Evolutionary conservation across 2,329 filamentous ascomycete genomes (phyloP), one percentile per base, ranked within the genome.

Genomic region (Diaporthe sp.): DNA sequence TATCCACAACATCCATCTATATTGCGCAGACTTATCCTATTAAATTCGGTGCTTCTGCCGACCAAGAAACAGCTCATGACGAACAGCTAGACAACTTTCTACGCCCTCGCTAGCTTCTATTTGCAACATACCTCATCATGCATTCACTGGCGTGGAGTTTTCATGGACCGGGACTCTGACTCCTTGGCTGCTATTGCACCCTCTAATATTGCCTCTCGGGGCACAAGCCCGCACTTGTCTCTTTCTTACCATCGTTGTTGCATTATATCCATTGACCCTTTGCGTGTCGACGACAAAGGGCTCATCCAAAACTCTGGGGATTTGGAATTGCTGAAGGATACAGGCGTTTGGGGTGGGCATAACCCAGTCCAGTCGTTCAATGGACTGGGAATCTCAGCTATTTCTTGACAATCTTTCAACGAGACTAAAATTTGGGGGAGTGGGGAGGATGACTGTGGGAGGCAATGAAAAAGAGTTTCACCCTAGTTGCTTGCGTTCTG

Each of bases 61-160:
- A 33, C 3, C 33, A 28, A 17, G 13, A 25, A 35, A 54, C 42
- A 54, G 50, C 28, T 38, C 33, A 35, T 38, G 35, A 52, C 19
- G 35, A 52, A 10, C 69, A 72, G 69, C 55, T 61, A 61, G 69
- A 52, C 38, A 71, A 38, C 47, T 35, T 72, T 33, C 22, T 57
- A 28, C 28, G 61, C 70, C 35, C 28, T 72, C 57, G 57, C 70
- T 64, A 45, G 57, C 70, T 64, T 45, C 33, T 72, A 25, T 42
- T 64, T 52, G 45, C 57, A 25, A 45, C 45, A 64, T 72, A 42
- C 42, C 33, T 33, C 57, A 72, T 54, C 42, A 54, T 72, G 70
- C 70, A 72, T 72, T 72, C 57, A 61, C 33, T 61, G 70, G 70
- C 70, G 70, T 72, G 70, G 70, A 72, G 45, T 72, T 72, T 40